Evolutionary conservation across 805 yeast species (phyloP).

Genomic region (Sugiyamaella lignohabitans): DNA sequence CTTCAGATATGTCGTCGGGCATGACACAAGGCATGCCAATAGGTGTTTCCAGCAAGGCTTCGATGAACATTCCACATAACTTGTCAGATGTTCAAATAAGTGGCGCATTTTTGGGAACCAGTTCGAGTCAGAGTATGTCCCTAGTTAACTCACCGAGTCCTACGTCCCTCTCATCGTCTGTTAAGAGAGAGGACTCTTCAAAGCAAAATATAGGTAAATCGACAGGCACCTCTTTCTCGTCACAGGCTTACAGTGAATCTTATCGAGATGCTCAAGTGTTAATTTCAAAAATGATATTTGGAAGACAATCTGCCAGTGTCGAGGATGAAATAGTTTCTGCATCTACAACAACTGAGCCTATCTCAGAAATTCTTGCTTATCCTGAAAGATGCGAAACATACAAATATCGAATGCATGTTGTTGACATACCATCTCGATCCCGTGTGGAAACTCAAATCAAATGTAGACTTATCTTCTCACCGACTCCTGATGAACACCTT

Average conservation of each 20-base stretch:
- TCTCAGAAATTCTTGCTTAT: slow-evolving; percentile 3
- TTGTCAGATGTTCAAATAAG: no score
- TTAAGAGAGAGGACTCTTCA: background rate
- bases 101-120: no score
- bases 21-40: background rate
- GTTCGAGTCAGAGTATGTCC: background rate
- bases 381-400: slow-evolving; percentile 4
- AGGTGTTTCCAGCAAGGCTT: background rate
- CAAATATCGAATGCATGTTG: slow-evolving; percentile 17
- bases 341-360: background rate
- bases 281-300: slow-evolving; percentile 49
- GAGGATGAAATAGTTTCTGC: background rate
- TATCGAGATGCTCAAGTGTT: slow-evolving; percentile 45
- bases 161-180: background rate
- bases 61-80: background rate
- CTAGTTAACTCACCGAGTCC: background rate
- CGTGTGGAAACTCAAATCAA: slow-evolving; percentile 96
- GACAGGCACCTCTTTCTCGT: background rate
- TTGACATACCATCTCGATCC: slow-evolving; percentile 67
- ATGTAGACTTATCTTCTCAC: slow-evolving; percentile 58
- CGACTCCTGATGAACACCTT: slow-evolving; percentile 67
- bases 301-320: slow-evolving; percentile 28
- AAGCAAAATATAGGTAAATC: background rate
- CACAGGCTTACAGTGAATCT: slow-evolving; percentile 20
- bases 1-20: background rate